phyloP scores from a whole-genome alignment of 352 stramenopile genomes.

The Phytophthora multivora region DNA sequence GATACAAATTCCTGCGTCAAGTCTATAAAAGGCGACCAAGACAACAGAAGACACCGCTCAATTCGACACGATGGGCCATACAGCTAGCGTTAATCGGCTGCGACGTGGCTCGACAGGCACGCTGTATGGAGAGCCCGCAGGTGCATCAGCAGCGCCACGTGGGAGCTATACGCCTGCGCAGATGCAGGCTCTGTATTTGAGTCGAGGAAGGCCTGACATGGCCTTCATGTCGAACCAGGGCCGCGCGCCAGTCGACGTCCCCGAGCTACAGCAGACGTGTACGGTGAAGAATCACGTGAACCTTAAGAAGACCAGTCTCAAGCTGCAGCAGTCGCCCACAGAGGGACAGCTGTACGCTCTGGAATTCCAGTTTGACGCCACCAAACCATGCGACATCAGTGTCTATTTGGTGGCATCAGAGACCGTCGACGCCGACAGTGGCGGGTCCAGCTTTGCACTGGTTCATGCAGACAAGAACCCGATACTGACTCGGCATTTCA shows the following conservation, averaged over 20 bases:
- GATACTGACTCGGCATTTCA: slow-evolving; percentile 49
- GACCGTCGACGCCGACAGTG: slow-evolving; percentile 69
- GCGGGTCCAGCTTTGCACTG: slow-evolving; percentile 61
- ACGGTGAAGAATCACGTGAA: slow-evolving; percentile 88
- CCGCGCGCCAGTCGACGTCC: slow-evolving; percentile 51
- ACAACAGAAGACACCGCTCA: not conserved
- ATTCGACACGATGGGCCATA: slow-evolving; percentile 63
- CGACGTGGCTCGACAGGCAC: slow-evolving; percentile 38
- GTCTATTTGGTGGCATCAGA: slow-evolving; percentile 71
- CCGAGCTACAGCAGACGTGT: slow-evolving; percentile 84
- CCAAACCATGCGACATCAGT: slow-evolving; percentile 68
- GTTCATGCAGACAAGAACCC: slow-evolving; percentile 50
- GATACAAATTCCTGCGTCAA: not conserved
- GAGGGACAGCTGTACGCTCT: slow-evolving; percentile 41
- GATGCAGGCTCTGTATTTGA: slow-evolving; percentile 86
- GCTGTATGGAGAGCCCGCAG: slow-evolving; percentile 71
- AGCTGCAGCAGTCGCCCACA: slow-evolving; percentile 39
- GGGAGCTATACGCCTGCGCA: slow-evolving; percentile 79
- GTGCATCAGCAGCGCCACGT: slow-evolving; percentile 40
- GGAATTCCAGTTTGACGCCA: slow-evolving; percentile 82
- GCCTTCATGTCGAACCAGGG: slow-evolving; percentile 84
- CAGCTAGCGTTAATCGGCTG: slow-evolving; percentile 66
- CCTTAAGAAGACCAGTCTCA: slow-evolving; percentile 80
- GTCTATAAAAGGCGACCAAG: slow-evolving; percentile 25
- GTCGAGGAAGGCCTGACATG: slow-evolving; percentile 76